Percentiles rank a stretch among this genome's conserved stretches.
These are phyloP conservation scores for Diddensiella transvaalensis DNA, from an alignment of 805 yeast genomes.

Conservation along the genomic window DNA sequence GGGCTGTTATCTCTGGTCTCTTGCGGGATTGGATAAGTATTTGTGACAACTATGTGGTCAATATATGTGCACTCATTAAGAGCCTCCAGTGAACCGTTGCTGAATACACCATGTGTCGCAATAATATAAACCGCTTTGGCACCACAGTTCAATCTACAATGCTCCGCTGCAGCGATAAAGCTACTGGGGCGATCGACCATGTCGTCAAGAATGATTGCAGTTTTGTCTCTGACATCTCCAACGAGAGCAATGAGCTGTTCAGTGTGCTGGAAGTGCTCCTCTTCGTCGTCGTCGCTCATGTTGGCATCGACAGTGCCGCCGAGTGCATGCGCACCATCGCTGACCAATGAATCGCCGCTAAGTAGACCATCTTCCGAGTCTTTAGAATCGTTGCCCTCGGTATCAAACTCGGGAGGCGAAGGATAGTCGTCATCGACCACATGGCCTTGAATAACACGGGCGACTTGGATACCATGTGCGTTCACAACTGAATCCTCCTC, in stretches of 20 bases:
- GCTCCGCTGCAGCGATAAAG: slow-evolving; percentile 97
- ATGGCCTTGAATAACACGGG: slow-evolving; percentile 94
- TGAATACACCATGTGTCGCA: slow-evolving; percentile 95
- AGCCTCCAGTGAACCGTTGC: slow-evolving; percentile 78
- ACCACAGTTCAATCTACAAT: slow-evolving; percentile 91
- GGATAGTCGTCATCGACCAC: slow-evolving; percentile 84
- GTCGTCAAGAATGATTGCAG: slow-evolving; percentile 93
- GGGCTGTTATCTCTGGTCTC: slow-evolving; percentile 53
- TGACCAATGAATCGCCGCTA: slow-evolving; percentile 13
- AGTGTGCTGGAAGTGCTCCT: slow-evolving; percentile 63
- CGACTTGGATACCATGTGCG: slow-evolving; percentile 67
- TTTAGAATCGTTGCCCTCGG: slow-evolving; percentile 32
- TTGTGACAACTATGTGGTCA: slow-evolving; percentile 90
- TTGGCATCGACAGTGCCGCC: slow-evolving; percentile 77
- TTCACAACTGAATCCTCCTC: slow-evolving; percentile 27
- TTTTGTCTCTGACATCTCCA: slow-evolving; percentile 88
- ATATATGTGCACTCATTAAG: slow-evolving; percentile 76
- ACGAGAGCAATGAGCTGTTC: slow-evolving; percentile 94
- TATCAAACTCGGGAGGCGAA: slow-evolving; percentile 31
- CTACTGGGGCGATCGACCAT: slow-evolving; percentile 95
- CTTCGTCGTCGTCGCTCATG: slow-evolving; percentile 79
- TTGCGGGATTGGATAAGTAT: slow-evolving; percentile 85
- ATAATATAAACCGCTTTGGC: slow-evolving; percentile 86
- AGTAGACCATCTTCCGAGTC: slow-evolving; percentile 4
- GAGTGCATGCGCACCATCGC: slow-evolving; percentile 49